These are phyloP conservation scores for Talaromyces sp. DNA, from an alignment of 2,329 filamentous ascomycete genomes.

Conservation along the genomic window DNA sequence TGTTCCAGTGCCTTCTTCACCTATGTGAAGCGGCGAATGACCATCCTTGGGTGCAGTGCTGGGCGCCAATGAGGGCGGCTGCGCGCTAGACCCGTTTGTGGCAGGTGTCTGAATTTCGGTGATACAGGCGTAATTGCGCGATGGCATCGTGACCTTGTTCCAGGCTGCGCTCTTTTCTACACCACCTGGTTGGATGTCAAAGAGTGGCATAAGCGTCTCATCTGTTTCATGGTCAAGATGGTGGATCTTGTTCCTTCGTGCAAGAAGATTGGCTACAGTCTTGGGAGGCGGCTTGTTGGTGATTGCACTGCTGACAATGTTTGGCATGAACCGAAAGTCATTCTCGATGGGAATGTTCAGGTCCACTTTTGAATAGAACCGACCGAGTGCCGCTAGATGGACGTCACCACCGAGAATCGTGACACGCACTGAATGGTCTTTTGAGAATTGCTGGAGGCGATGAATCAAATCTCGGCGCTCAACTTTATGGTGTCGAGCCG, in stretches of 20 bases:
- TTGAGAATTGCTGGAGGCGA: constrained; percentile 58
- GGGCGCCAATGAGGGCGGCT: constrained; percentile 17
- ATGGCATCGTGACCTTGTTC: constrained; percentile 83
- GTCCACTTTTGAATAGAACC: constrained; percentile 62
- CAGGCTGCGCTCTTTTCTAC: constrained; percentile 62
- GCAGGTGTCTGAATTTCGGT: constrained; percentile 45
- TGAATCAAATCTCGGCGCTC: constrained; percentile 74
- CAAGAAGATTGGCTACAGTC: constrained; percentile 62
- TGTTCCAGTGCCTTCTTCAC: constrained; percentile 76
- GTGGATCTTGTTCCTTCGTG: constrained; percentile 62
- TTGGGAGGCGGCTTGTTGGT: constrained; percentile 66
- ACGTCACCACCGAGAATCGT: constrained; percentile 64
- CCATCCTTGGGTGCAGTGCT: constrained; percentile 54
- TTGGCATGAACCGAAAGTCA: constrained; percentile 62
- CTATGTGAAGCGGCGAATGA: constrained; percentile 67
- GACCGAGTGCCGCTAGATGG: constrained; percentile 60
- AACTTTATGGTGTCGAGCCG: constrained; percentile 82
- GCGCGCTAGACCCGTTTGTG: constrained; percentile 23
- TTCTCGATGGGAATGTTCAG: constrained; percentile 54
- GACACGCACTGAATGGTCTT: constrained; percentile 54
- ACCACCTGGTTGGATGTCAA: constrained; percentile 58
- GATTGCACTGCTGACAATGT: constrained; percentile 62
- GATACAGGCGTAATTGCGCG: constrained; percentile 63
- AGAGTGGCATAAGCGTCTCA: constrained; percentile 61
- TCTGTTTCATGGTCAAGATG: constrained; percentile 61